Evolutionary conservation across 2,329 filamentous ascomycete genomes (phyloP).

Genomic region (Xylariaceae sp.): DNA sequence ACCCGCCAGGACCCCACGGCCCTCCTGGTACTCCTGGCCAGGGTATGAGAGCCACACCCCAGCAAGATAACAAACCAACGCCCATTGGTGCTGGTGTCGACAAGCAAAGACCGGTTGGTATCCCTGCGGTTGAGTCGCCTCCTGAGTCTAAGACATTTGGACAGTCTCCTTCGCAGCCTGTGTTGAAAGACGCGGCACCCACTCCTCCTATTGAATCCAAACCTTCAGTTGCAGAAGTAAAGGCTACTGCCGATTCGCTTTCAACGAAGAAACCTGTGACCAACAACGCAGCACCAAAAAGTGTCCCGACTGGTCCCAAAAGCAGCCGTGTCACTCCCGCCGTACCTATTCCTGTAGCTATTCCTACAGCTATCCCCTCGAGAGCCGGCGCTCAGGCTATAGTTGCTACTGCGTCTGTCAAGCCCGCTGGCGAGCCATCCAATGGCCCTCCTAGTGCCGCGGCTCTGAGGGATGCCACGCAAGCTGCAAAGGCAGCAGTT

Average conservation of each 20-base stretch:
- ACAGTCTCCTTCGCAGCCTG: constrained; percentile 54
- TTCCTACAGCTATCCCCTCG: constrained; percentile 47
- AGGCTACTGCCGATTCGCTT: constrained; percentile 62
- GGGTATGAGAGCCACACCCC: constrained; percentile 43
- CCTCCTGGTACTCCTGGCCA: constrained; percentile 48
- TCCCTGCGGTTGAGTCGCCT: constrained; percentile 54
- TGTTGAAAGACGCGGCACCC: constrained; percentile 56
- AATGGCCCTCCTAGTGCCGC: constrained; percentile 48
- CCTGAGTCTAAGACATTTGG: constrained; percentile 60
- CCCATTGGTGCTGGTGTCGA: constrained; percentile 61
- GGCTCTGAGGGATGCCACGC: constrained; percentile 70
- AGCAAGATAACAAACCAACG: constrained; percentile 53
- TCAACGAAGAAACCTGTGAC: constrained; percentile 46
- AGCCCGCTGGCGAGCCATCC: constrained; percentile 47
- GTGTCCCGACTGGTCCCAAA: constrained; percentile 56
- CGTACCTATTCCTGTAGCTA: constrained; percentile 63
- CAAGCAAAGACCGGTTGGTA: constrained; percentile 53
- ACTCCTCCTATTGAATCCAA: constrained; percentile 73
- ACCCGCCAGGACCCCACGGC: constrained; percentile 65
- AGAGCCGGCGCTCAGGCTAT: constrained; percentile 39
- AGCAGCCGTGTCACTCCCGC: constrained; percentile 67
- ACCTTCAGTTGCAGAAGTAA: constrained; percentile 61
- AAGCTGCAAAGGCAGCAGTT: constrained; percentile 78
- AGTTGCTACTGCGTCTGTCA: constrained; percentile 42
- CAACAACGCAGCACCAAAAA: constrained; percentile 45